Base-by-base conservation (phyloP, 2,329 filamentous ascomycete species). In the Corniculantispora saksenae region DNA sequence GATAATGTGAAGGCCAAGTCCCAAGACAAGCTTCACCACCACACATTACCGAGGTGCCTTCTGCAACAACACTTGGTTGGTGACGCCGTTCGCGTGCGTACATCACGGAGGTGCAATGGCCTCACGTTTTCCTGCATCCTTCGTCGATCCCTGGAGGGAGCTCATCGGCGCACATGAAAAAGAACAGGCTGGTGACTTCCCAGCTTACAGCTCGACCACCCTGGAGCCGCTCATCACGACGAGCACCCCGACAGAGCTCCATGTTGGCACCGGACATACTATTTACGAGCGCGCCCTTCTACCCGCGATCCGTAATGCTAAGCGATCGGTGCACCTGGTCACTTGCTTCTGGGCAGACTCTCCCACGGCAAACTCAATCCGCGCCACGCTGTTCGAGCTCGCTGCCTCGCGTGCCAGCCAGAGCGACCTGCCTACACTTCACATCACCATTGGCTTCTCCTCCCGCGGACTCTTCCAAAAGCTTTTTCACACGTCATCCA, bases 291-390 rank as follows among this genome's bases (percentile, higher is more conserved):
- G 80, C 47, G 77, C 80, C 3, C 79, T 93, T 8, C 77, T 89
- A 0, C 86, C 90, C 1, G 85, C 87, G 10, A 83, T 94, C 3
- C 77, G 85, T 5, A 73, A 78, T 0, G 88, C 91, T 2, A 79
- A 83, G 43, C 77, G 82, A 56, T 91, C 93, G 70, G 79, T 94
- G 32, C 86, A 93, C 66, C 82, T 95, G 50, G 90, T 93, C 8
- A 94, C 92, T 10, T 94, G 92, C 76, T 95, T 94, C 77, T 94
- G 91, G 91, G 88, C 91, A 0, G 79, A 80, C 0, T 94, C 91
- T 0, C 76, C 82, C 1, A 89, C 87, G 0, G 80, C 89, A 21
- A 78, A 83, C 4, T 82, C 82, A 0, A 78, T 95, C 15, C 81
- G 80, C 47, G 78, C 84, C 4, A 80, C 87, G 0, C 81, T 95